Evolutionary conservation across 306 rosid genomes (phyloP).

Genomic region (Dryas octopetala): DNA sequence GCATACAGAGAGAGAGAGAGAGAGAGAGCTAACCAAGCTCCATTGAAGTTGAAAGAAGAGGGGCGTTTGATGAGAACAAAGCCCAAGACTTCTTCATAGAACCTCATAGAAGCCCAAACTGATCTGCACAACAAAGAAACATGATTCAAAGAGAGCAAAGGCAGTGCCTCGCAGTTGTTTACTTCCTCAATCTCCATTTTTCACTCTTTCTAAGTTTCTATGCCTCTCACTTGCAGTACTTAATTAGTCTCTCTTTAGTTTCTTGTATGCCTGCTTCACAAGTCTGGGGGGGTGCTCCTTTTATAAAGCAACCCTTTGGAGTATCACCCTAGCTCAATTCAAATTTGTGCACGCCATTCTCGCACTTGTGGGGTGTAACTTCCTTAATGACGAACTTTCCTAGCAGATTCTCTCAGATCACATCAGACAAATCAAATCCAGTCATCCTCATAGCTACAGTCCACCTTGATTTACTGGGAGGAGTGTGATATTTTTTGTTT

Average conservation of each 20-base stretch:
- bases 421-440: constrained; percentile 21
- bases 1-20: not conserved
- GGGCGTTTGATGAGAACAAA: constrained; percentile 81
- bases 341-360: not conserved
- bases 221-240: constrained; percentile 17
- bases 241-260: constrained; percentile 6
- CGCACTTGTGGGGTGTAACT: constrained; percentile 14
- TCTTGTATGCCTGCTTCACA: constrained; percentile 30
- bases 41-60: constrained; percentile 78
- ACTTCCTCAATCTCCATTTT: constrained; percentile 70
- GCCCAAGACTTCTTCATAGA: constrained; percentile 73
- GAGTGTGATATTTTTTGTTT: not conserved
- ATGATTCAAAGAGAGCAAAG: constrained; percentile 70
- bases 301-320: constrained; percentile 32
- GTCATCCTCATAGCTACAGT: not conserved
- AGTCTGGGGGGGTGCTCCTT: constrained; percentile 27
- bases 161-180: constrained; percentile 55
- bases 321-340: not conserved
- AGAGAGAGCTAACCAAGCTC: constrained; percentile 58
- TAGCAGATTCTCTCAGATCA: constrained; percentile 40
- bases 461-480: not conserved
- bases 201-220: not conserved
- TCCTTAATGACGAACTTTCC: constrained; percentile 54
- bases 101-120: constrained; percentile 63
- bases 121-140: constrained; percentile 70